Evolutionary conservation across 1,284 basidiomycete species (phyloP).

Genomic region (Irpex lacteus): DNA sequence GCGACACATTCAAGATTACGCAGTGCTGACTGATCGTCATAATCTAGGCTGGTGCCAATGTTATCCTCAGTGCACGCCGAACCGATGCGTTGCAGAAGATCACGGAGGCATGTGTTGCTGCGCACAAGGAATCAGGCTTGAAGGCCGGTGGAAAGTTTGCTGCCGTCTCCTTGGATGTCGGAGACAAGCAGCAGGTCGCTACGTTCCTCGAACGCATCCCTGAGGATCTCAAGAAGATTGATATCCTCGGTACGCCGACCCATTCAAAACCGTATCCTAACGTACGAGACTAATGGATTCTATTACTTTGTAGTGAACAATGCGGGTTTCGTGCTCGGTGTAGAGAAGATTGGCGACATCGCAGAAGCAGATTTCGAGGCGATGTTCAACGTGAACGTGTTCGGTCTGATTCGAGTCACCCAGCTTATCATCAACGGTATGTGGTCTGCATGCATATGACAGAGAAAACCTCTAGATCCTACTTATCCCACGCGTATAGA

Average conservation of each 20-base stretch:
- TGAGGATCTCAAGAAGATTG: constrained; percentile 60
- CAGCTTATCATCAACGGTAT: constrained; percentile 74
- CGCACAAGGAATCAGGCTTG: constrained; percentile 71
- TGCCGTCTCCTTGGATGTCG: constrained; percentile 70
- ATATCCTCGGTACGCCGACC: constrained; percentile 62
- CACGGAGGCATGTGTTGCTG: constrained; percentile 59
- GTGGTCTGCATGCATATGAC: background rate
- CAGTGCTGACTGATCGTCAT: background rate
- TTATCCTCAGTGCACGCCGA: constrained; percentile 74
- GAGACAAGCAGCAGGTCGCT: constrained; percentile 67
- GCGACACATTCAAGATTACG: background rate
- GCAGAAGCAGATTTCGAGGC: constrained; percentile 71
- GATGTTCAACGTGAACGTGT: constrained; percentile 94
- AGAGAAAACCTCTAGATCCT: constrained; percentile 1
- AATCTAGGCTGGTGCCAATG: constrained; percentile 69
- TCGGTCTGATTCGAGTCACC: constrained; percentile 83
- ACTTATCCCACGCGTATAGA: constrained; percentile 40
- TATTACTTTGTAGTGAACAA: constrained; percentile 65
- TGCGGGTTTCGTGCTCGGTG: constrained; percentile 83
- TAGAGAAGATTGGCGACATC: constrained; percentile 82
- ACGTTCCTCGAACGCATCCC: constrained; percentile 69
- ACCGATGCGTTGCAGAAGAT: constrained; percentile 63
- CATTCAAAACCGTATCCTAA: background rate
- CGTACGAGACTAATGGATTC: background rate
- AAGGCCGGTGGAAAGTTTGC: constrained; percentile 71